Evolutionary conservation across 192 early-diverging fungal genomes (phyloP).

Genomic region (Umbelopsis ramanniana): DNA sequence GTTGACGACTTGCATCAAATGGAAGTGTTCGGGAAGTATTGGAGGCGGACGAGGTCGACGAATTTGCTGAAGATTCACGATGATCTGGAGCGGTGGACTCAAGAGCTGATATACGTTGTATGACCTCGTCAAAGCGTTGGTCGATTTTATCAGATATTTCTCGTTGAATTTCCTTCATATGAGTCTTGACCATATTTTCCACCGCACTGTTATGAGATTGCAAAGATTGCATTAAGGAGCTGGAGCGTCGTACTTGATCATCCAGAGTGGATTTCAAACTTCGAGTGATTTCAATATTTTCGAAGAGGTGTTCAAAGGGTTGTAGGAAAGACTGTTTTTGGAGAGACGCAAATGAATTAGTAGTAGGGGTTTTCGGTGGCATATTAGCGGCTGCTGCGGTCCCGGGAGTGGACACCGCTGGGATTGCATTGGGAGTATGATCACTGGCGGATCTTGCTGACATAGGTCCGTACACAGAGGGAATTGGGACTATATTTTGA

Average conservation of each 20-base stretch:
- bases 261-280: constrained; percentile 69
- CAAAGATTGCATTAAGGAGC: constrained; percentile 73
- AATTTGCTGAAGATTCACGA: not conserved
- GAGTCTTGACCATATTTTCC: constrained; percentile 74
- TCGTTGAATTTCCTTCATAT: constrained; percentile 77
- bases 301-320: constrained; percentile 57
- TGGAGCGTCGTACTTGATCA: constrained; percentile 76
- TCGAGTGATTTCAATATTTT: constrained; percentile 62
- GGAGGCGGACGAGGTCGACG: not conserved
- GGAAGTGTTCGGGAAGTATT: not conserved
- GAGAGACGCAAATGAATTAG: constrained; percentile 44
- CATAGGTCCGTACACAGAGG: not conserved
- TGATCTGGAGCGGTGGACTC: constrained; percentile 17
- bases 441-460: constrained; percentile 14
- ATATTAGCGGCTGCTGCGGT: constrained; percentile 30
- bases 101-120: constrained; percentile 21
- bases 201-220: constrained; percentile 77
- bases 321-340: constrained; percentile 59
- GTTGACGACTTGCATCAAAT: not conserved
- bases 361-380: constrained; percentile 57
- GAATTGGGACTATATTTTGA: constrained; percentile 23
- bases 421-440: not conserved
- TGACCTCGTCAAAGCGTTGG: constrained; percentile 40
- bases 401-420: not conserved
- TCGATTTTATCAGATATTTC: constrained; percentile 56